Base-by-base conservation (phyloP, 2,329 filamentous ascomycete species). In the Zelopaecilomyces penicillatus region DNA sequence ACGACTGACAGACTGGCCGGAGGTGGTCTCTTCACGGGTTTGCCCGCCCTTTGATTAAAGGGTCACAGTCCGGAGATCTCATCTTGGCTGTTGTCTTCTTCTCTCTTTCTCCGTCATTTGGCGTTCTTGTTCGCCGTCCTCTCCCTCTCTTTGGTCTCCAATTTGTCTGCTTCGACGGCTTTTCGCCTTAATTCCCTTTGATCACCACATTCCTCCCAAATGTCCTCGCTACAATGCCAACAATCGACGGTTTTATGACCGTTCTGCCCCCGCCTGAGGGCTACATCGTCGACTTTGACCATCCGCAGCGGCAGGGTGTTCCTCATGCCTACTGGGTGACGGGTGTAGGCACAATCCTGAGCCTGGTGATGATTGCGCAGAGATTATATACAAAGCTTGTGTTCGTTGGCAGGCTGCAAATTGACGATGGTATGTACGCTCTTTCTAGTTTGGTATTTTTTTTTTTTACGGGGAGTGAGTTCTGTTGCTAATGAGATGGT, bases 241-340 rank as follows among this genome's bases (percentile, higher is more conserved):
- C 47, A 5, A 42, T 54, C 19, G 40, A 54, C 33, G 54, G 52
- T 26, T 41, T 53, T 1, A 29, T 30, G 10, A 45, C 47, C 26
- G 48, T 55, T 11, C 30, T 56, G 7, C 42, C 44, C 8, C 52
- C 62, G 1, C 64, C 64, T 4, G 46, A 52, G 5, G 62, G 52
- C 30, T 66, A 64, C 43, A 53, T 55, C 6, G 57, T 65, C 27
- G 51, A 66, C 40, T 62, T 66, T 37, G 57, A 57, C 2, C 51
- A 64, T 35, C 62, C 63, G 2, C 52, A 53, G 33, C 51, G 52
- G 9, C 52, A 57, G 19, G 52, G 46, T 10, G 54, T 54, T 10
- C 30, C 48, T 4, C 47, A 49, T n/a, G 46, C 48, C n/a, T 59
- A 59, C 45, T 49, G 47, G 5, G 43, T 56, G 6, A 42, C 50